Percentiles rank a stretch among this genome's conserved stretches.
These are phyloP conservation scores for Iberis amara DNA, from an alignment of 441 rosid genomes.

Conservation along the genomic window DNA sequence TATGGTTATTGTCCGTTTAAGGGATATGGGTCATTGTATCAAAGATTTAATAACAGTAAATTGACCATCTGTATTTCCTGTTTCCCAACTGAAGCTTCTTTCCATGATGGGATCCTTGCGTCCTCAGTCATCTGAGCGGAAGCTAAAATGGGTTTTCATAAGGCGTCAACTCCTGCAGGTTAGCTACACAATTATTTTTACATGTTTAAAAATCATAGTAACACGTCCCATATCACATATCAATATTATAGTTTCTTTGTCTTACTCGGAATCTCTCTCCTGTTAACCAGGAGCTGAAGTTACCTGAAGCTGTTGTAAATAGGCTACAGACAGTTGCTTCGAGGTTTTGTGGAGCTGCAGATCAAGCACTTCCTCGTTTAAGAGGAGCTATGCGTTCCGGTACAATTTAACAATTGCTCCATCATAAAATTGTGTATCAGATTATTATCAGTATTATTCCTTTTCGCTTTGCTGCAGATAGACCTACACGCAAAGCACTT, in stretches of 20 bases:
- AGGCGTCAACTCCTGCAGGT: slow-evolving; percentile 98
- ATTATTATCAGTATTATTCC: slow-evolving; percentile 15
- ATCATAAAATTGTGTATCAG: not conserved
- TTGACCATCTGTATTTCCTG: slow-evolving; percentile 28
- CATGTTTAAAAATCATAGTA: slow-evolving; percentile 16
- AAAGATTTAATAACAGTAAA: slow-evolving; percentile 14
- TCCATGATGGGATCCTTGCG: slow-evolving; percentile 80
- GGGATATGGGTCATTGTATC: slow-evolving; percentile 23
- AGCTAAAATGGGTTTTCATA: slow-evolving; percentile 79
- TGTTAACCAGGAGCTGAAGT: slow-evolving; percentile 73
- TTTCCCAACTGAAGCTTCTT: slow-evolving; percentile 63
- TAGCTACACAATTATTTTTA: slow-evolving; percentile 22
- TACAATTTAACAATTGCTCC: slow-evolving; percentile 26
- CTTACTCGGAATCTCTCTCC: slow-evolving; percentile 27
- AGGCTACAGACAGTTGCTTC: slow-evolving; percentile 87
- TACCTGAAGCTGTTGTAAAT: slow-evolving; percentile 86
- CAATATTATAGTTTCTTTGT: slow-evolving; percentile 9
- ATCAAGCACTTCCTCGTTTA: slow-evolving; percentile 88
- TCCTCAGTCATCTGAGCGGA: slow-evolving; percentile 90
- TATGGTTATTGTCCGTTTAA: slow-evolving; percentile 29
- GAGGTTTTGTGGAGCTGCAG: slow-evolving; percentile 89
- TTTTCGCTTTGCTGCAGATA: slow-evolving; percentile 49
- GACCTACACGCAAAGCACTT: slow-evolving; percentile 64
- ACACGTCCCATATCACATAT: not conserved
- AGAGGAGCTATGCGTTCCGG: slow-evolving; percentile 93